phyloP scores from a whole-genome alignment of 1,139 yeast species.

The Candida freyschussii region DNA sequence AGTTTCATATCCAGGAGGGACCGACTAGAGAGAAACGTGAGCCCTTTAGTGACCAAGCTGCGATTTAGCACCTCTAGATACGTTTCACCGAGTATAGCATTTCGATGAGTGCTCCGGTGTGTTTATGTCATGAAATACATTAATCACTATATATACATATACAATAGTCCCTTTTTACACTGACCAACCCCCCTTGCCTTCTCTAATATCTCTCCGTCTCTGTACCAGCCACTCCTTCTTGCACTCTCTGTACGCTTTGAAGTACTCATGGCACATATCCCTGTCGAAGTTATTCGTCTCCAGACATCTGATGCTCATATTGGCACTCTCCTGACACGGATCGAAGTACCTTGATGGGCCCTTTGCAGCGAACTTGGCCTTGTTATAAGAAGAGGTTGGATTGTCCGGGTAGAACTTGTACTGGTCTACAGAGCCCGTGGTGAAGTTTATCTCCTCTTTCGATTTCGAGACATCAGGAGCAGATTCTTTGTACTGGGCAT shows the following conservation, averaged over 20 bases:
- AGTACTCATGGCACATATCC: constrained; percentile 75
- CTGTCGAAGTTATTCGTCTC: constrained; percentile 72
- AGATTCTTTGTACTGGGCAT: constrained; percentile 16
- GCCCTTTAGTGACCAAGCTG: constrained; percentile 2
- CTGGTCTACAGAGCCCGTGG: constrained; percentile 47
- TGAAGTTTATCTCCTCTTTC: constrained; percentile 50
- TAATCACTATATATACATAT: not conserved
- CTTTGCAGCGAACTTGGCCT: constrained; percentile 39
- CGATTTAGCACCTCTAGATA: constrained; percentile 6
- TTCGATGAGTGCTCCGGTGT: constrained; percentile 2
- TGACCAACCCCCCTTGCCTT: constrained; percentile 27
- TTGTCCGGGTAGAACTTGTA: constrained; percentile 81
- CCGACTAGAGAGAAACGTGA: not conserved
- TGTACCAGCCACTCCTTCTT: constrained; percentile 65
- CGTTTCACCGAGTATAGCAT: constrained; percentile 8
- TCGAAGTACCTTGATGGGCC: constrained; percentile 84
- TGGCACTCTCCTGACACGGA: constrained; percentile 87
- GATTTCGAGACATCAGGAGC: constrained; percentile 37
- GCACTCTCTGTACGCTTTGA: constrained; percentile 90
- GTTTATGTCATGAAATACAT: not conserved
- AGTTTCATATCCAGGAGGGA: constrained; percentile 1
- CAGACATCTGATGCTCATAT: constrained; percentile 80
- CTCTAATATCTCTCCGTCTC: constrained; percentile 33
- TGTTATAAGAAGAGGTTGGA: constrained; percentile 34
- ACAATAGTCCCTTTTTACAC: constrained; percentile 1